Evolutionary conservation across 306 rosid genomes (phyloP), one percentile per base, ranked within the genome.

Genomic region (Geum urbanum): DNA sequence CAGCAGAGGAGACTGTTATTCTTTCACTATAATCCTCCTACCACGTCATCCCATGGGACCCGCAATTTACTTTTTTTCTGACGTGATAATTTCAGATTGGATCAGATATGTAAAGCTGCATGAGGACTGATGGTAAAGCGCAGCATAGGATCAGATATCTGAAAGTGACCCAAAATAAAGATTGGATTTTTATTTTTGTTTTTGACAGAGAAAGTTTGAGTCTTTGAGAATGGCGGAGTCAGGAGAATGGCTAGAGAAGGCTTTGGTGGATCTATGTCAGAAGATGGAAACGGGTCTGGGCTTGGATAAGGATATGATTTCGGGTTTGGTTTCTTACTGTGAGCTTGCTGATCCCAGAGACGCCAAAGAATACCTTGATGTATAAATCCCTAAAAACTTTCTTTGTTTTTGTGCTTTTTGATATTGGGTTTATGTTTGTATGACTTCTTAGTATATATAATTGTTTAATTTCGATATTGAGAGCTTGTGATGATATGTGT

Each of bases 281-380:
- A 91, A 76, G 80, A 80, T 87, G 59, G 96, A 94, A 35, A 81
- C 89, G 3, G 97, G 95, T 5, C 73, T 88, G 82, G 91, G 88
- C 22, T 70, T 94, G 56, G 96, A 91, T 57, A 67, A 70, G 82
- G 99, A 94, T 24, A 91, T 91, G 76, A 91, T 94, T 7, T 84
- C 96, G 32, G 96, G 96, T 19, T 81, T 94, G 18, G 99, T 91
- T 56, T 94, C 99, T 27, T 94, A 91, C 72, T 94, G 96, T 64
- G 95, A 94, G 76, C 84, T 86, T 39, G 95, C 99, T 68, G 76
- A 88, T 24, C 95, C 99, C 20, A 85, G 44, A 15, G 99, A 94
- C 74, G 99, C 97, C 63, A 91, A 94, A 72, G 96, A 88, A 67
- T 94, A 94, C 67, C 98, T 94, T 57, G 95, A 94, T 43, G 98